phyloP scores from a whole-genome alignment of 768 basidiomycete genomes.

The Boletus coccyginus region DNA sequence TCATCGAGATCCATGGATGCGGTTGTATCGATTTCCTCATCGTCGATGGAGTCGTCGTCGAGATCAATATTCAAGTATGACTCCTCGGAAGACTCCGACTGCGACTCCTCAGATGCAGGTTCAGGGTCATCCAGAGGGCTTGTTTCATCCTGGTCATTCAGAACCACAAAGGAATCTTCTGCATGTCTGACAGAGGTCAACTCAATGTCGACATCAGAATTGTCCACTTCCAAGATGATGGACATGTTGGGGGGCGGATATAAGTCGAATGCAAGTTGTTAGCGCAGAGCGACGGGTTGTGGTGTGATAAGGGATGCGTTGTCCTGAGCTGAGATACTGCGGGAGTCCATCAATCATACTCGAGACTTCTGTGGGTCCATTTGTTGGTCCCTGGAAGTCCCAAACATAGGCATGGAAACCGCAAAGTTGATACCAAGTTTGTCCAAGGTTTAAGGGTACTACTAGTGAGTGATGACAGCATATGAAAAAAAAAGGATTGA shows the following conservation, averaged over 20 bases:
- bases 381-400: neutral
- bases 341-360: constrained; percentile 7
- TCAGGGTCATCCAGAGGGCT: neutral
- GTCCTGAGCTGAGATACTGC: neutral
- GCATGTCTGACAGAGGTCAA: neutral
- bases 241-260: constrained; percentile 9
- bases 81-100: constrained; percentile 16
- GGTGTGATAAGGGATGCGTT: neutral
- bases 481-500: too few species aligned
- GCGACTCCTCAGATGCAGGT: constrained; percentile 5
- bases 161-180: constrained; percentile 11
- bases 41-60: constrained; percentile 6
- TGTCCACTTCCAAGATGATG: constrained; percentile 13
- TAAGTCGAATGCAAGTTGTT: neutral
- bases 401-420: constrained; percentile 16
- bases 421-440: constrained; percentile 19
- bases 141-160: constrained; percentile 7
- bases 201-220: constrained; percentile 7
- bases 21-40: constrained; percentile 10
- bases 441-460: neutral
- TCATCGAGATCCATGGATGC: constrained; percentile 17
- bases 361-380: constrained; percentile 17
- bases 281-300: neutral
- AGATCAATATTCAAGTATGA: constrained; percentile 21
- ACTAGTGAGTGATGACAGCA: too few species aligned